Conservation (phyloP, 202 grass and related monocot genomes). For the Cymbopogon flexuosus region DNA sequence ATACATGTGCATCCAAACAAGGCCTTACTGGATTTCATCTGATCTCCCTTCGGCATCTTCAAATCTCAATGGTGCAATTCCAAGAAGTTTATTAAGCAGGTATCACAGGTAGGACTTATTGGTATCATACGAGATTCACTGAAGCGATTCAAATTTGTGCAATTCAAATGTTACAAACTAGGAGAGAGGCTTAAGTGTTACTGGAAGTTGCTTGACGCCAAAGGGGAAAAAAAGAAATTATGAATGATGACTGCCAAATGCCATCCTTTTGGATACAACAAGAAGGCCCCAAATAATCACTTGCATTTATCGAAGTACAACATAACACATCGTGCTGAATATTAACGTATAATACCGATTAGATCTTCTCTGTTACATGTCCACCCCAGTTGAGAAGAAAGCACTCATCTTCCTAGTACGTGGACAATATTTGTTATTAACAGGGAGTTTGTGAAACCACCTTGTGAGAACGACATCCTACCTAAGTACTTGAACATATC, state of each 20-base stretch:
- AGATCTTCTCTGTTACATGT: constrained; percentile 17
- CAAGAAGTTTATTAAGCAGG: background rate
- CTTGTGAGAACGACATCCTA: constrained; percentile 38
- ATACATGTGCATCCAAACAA: too few relatives aligned
- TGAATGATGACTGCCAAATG: background rate
- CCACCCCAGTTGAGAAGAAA: constrained; percentile 3
- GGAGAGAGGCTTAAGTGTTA: background rate
- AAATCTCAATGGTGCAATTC: constrained; percentile 1
- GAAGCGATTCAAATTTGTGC: background rate
- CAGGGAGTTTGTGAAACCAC: constrained; percentile 27
- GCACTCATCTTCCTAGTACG: constrained; percentile 31
- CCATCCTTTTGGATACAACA: constrained; percentile 4
- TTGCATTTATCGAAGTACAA: constrained; percentile 18
- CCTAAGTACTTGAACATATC: constrained; percentile 42
- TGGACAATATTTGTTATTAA: constrained; percentile 27
- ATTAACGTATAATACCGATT: background rate
- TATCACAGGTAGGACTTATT: background rate
- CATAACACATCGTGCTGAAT: background rate
- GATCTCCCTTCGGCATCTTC: background rate
- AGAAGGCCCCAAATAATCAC: background rate
- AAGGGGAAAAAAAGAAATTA: background rate
- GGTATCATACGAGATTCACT: background rate
- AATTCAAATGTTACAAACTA: constrained; percentile 11
- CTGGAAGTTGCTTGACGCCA: background rate
- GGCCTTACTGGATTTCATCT: background rate